Conservation (phyloP, 2,329 filamentous ascomycete genomes). For the Talaromyces sp. region DNA sequence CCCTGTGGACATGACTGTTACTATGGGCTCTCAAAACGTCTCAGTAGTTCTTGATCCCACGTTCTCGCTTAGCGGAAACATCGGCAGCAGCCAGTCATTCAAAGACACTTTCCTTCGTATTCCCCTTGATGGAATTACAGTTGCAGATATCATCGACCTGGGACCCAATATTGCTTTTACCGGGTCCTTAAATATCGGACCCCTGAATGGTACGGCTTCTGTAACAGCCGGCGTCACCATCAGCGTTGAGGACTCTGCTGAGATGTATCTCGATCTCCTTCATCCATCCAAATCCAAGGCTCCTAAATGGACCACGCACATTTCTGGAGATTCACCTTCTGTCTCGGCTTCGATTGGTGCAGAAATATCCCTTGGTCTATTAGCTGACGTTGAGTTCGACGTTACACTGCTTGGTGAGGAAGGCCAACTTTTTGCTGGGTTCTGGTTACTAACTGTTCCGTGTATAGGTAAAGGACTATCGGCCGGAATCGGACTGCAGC, state of each 20-base stretch:
- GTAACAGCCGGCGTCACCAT: conserved; percentile 19
- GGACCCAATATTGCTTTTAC: conserved; percentile 20
- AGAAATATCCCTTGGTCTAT: conserved; percentile 4
- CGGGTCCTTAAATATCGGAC: conserved; percentile 16
- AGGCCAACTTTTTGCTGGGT: background rate
- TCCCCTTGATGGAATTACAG: conserved; percentile 20
- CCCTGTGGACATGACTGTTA: conserved; percentile 16
- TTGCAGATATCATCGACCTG: conserved; percentile 19
- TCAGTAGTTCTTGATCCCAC: conserved; percentile 17
- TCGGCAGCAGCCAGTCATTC: conserved; percentile 16
- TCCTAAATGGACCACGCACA: background rate
- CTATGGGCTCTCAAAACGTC: conserved; percentile 17
- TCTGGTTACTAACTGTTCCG: background rate
- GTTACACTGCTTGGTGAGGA: conserved; percentile 6
- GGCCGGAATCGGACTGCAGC: conserved; percentile 8
- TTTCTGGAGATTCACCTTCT: background rate
- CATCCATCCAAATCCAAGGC: conserved; percentile 4
- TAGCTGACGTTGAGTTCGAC: conserved; percentile 10
- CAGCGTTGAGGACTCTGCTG: conserved; percentile 18
- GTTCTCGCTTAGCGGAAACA: conserved; percentile 18
- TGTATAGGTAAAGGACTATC: conserved; percentile 8
- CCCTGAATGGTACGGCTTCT: conserved; percentile 20
- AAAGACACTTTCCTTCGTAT: conserved; percentile 18
- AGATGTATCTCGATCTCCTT: conserved; percentile 20
- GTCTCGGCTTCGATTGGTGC: conserved; percentile 2